Conservation (phyloP, 192 early-diverging fungal species). For the Coemansia sp. region DNA sequence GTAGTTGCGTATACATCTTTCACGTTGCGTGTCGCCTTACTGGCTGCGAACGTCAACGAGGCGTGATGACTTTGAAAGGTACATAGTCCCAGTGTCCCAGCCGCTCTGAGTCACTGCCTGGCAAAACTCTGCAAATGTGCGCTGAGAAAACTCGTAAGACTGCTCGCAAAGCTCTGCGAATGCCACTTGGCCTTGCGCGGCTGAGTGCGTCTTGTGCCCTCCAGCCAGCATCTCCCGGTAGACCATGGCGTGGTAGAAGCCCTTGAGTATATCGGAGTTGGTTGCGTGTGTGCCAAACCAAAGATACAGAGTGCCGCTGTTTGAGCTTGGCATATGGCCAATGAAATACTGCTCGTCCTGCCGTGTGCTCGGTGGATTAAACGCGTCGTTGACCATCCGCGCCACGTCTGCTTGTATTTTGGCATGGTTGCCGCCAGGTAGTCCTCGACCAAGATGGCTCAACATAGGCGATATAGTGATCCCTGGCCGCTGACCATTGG, state of each 20-base stretch:
- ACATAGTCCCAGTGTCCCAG: conserved; percentile 38
- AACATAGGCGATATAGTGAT: conserved; percentile 24
- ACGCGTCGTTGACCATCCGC: conserved; percentile 25
- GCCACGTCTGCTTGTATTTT: not conserved
- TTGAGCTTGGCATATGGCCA: conserved; percentile 19
- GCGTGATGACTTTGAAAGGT: conserved; percentile 27
- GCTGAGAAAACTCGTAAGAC: conserved; percentile 28
- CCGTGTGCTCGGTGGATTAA: conserved; percentile 2
- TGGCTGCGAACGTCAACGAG: conserved; percentile 12
- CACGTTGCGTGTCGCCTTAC: not conserved
- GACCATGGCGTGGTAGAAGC: conserved; percentile 33
- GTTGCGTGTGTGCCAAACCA: conserved; percentile 30
- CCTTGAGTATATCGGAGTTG: conserved; percentile 25
- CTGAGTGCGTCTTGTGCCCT: not conserved
- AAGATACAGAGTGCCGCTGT: conserved; percentile 20
- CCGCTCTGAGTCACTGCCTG: conserved; percentile 15
- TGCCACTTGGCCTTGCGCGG: not conserved
- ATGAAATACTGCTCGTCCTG: conserved; percentile 30
- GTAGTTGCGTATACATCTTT: not conserved
- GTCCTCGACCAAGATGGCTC: conserved; percentile 3
- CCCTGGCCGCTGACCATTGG: conserved; percentile 17
- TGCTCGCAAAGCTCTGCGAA: not conserved
- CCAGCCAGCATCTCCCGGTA: conserved; percentile 14
- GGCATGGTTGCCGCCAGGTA: not conserved
- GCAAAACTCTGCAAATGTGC: conserved; percentile 22